Evolutionary conservation across 23 red algal genomes (phyloP).

Genomic region (Gracilaria gracilis): DNA sequence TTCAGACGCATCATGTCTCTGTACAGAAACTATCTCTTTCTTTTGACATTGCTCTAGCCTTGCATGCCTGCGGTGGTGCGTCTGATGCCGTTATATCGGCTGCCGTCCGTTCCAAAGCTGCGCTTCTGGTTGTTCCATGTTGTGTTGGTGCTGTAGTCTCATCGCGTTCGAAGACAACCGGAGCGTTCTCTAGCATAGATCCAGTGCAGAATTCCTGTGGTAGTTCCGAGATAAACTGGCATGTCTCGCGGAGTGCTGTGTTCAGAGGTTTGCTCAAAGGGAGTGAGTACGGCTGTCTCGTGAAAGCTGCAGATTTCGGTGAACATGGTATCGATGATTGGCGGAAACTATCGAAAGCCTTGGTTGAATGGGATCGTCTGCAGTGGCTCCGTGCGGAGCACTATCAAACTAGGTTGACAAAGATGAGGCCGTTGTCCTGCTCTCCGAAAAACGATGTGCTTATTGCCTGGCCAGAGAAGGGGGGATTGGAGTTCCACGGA

Average conservation of each 20-base stretch:
- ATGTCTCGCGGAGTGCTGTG: neutral
- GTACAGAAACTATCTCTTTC: slow-evolving; percentile 46
- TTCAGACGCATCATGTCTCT: slow-evolving; percentile 12
- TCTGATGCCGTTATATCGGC: slow-evolving; percentile 63
- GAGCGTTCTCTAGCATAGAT: neutral
- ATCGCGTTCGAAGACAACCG: slow-evolving; percentile 4
- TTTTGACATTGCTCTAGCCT: slow-evolving; percentile 65
- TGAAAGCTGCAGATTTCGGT: slow-evolving; percentile 52
- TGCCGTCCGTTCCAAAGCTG: slow-evolving; percentile 18
- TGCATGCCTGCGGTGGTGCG: slow-evolving; percentile 76
- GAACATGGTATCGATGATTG: slow-evolving; percentile 55
- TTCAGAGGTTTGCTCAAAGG: slow-evolving; percentile 7
- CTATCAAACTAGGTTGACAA: slow-evolving; percentile 43
- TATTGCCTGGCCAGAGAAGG: slow-evolving; percentile 61
- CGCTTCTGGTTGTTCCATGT: slow-evolving; percentile 66
- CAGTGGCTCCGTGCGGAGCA: slow-evolving; percentile 29
- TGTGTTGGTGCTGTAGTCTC: slow-evolving; percentile 67
- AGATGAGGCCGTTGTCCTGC: slow-evolving; percentile 66
- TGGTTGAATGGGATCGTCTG: slow-evolving; percentile 67
- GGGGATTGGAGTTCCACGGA: neutral
- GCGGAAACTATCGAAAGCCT: slow-evolving; percentile 63
- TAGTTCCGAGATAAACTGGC: slow-evolving; percentile 12
- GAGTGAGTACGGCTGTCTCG: slow-evolving; percentile 48
- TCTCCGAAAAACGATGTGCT: slow-evolving; percentile 83
- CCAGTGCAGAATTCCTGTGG: neutral